These are phyloP conservation scores for Torulaspora microellipsoides DNA, from an alignment of 805 yeast species.

Conservation along the genomic window DNA sequence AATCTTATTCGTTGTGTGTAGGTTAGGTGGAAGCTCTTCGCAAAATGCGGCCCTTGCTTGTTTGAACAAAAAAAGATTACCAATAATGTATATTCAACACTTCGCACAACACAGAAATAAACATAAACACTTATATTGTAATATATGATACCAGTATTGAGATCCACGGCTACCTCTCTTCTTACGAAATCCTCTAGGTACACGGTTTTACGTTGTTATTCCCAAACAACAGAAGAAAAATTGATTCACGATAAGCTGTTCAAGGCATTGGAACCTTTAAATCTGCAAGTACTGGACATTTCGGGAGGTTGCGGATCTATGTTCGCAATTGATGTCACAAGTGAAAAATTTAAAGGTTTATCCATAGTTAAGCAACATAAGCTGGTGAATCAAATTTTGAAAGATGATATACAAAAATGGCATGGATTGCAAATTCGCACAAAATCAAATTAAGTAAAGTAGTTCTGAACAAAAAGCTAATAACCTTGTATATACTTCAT, in stretches of 20 bases:
- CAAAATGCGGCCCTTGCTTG: no score
- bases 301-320: slow-evolving; percentile 98
- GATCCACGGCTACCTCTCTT: no score
- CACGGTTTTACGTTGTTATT: slow-evolving; percentile 10
- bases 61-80: no score
- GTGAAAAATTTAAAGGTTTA: slow-evolving; percentile 70
- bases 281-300: slow-evolving; percentile 69
- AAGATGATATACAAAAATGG: slow-evolving; percentile 87
- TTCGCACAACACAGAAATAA: no score
- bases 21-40: no score
- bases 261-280: slow-evolving; percentile 54
- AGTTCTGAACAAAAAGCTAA: not conserved
- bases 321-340: slow-evolving; percentile 82
- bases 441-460: slow-evolving; percentile 39
- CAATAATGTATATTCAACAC: no score
- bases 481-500: slow-evolving; percentile 13
- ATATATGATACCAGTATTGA: no score
- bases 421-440: slow-evolving; percentile 90
- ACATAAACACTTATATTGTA: no score
- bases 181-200: not conserved
- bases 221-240: slow-evolving; percentile 44
- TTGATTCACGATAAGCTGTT: slow-evolving; percentile 55
- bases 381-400: slow-evolving; percentile 72
- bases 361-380: slow-evolving; percentile 90
- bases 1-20: not conserved